Evolutionary conservation across 495 filamentous ascomycete species (phyloP).

Genomic region (Lepraria neglecta): DNA sequence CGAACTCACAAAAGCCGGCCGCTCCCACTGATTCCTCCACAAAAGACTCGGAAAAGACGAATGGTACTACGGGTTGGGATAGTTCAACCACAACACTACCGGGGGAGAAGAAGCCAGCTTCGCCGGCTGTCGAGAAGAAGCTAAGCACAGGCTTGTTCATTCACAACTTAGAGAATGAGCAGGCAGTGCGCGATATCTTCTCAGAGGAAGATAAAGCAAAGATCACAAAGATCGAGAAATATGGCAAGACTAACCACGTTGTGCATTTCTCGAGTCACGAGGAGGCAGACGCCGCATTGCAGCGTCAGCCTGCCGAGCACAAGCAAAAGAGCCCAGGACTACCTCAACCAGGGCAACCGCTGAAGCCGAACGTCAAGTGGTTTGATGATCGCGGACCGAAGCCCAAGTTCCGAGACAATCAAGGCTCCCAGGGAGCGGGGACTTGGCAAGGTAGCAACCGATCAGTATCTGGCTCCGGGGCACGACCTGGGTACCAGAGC

Average conservation of each 20-base stretch:
- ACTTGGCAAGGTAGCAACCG: constrained; percentile 65
- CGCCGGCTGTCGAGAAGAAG: constrained; percentile 43
- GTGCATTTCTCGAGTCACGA: constrained; percentile 71
- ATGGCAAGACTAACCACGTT: constrained; percentile 66
- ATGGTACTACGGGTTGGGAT: constrained; percentile 18
- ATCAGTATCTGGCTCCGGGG: constrained; percentile 47
- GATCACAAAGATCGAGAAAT: constrained; percentile 70
- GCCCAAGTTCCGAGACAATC: constrained; percentile 41
- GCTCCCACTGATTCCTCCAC: constrained; percentile 12
- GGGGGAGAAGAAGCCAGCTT: constrained; percentile 32
- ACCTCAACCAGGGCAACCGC: constrained; percentile 52
- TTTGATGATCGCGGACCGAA: constrained; percentile 58
- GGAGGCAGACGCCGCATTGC: constrained; percentile 69
- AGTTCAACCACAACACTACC: constrained; percentile 9
- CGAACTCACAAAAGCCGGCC: constrained; percentile 25
- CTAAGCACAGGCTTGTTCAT: constrained; percentile 77
- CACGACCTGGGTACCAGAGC: constrained; percentile 66
- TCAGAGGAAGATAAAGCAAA: constrained; percentile 72
- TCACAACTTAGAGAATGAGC: constrained; percentile 66
- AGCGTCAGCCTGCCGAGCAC: constrained; percentile 62
- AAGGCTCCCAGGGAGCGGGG: constrained; percentile 54
- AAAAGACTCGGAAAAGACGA: constrained; percentile 13
- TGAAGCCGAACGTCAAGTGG: constrained; percentile 72
- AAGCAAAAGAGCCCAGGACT: constrained; percentile 47
- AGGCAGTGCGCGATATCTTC: constrained; percentile 73